Evolutionary conservation across 352 stramenopile species (phyloP).

Genomic region (Globisporangium alternatum): DNA sequence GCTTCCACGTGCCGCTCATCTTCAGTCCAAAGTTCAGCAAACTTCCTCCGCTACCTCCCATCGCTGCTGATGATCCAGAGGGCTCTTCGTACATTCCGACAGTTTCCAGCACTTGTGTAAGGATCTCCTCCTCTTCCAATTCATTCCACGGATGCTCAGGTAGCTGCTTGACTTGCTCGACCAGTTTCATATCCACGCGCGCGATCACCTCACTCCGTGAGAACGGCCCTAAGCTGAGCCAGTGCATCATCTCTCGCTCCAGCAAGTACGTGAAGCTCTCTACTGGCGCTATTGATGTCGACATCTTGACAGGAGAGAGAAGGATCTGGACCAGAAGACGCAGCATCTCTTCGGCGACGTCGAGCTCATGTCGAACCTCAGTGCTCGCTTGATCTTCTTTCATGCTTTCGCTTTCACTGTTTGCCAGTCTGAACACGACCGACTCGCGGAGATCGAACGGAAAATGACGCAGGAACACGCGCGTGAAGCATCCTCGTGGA

Average conservation of each 20-base stretch:
- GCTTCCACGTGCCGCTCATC: constrained; percentile 65
- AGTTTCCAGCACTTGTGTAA: constrained; percentile 57
- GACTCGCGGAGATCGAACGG: constrained; percentile 23
- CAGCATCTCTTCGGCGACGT: constrained; percentile 63
- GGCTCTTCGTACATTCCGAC: constrained; percentile 66
- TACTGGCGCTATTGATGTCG: constrained; percentile 27
- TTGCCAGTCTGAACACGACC: constrained; percentile 10
- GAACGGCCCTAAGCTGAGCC: constrained; percentile 64
- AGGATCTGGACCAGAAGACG: constrained; percentile 59
- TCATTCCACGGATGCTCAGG: constrained; percentile 44
- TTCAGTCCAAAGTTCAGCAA: constrained; percentile 56
- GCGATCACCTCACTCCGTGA: constrained; percentile 64
- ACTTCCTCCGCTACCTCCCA: constrained; percentile 16
- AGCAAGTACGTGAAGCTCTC: constrained; percentile 42
- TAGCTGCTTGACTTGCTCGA: constrained; percentile 73
- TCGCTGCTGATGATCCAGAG: constrained; percentile 2
- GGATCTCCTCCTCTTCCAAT: constrained; percentile 76
- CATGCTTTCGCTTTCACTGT: constrained; percentile 15
- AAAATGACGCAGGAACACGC: constrained; percentile 58
- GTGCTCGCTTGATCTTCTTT: constrained; percentile 19
- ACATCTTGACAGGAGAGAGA: constrained; percentile 47
- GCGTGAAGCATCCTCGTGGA: constrained; percentile 46
- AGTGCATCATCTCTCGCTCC: constrained; percentile 76
- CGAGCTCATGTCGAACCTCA: constrained; percentile 38
- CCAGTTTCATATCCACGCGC: constrained; percentile 66